Conservation (phyloP, 306 rosid species). For the Cyamopsis tetragonoloba region DNA sequence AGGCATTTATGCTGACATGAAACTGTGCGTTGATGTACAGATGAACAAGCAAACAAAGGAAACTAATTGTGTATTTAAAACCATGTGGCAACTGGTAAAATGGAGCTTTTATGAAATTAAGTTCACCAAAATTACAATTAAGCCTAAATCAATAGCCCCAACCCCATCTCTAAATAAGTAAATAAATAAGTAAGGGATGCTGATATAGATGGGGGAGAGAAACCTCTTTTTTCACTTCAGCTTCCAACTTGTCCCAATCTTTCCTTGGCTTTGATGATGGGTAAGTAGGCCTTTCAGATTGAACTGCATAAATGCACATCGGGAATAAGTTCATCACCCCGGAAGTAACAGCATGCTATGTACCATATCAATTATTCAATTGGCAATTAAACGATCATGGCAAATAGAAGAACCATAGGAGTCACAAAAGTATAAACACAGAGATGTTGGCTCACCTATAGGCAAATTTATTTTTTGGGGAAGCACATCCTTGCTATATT, state of each 20-base stretch:
- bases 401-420: not conserved
- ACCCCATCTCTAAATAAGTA: too few species aligned
- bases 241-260: slow-evolving; percentile 97
- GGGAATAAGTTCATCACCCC: slow-evolving; percentile 1
- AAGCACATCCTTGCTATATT: slow-evolving; percentile 53
- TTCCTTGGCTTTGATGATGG: slow-evolving; percentile 74
- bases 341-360: slow-evolving; percentile 10
- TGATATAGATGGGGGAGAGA: slow-evolving; percentile 11
- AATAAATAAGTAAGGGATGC: too few species aligned
- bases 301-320: slow-evolving; percentile 41
- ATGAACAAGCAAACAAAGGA: not conserved
- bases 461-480: slow-evolving; percentile 35
- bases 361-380: not conserved
- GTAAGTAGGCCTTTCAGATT: slow-evolving; percentile 55
- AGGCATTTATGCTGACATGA: not conserved
- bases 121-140: not conserved
- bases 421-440: not conserved
- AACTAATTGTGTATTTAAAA: not conserved
- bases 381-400: not conserved
- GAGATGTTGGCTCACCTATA: slow-evolving; percentile 37
- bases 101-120: slow-evolving; percentile 10
- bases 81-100: not conserved
- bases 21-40: not conserved
- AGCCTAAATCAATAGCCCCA: not conserved
- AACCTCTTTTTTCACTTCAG: slow-evolving; percentile 82